Evolutionary conservation across 2,329 filamentous ascomycete species (phyloP).

Genomic region (Penicillium sp.): DNA sequence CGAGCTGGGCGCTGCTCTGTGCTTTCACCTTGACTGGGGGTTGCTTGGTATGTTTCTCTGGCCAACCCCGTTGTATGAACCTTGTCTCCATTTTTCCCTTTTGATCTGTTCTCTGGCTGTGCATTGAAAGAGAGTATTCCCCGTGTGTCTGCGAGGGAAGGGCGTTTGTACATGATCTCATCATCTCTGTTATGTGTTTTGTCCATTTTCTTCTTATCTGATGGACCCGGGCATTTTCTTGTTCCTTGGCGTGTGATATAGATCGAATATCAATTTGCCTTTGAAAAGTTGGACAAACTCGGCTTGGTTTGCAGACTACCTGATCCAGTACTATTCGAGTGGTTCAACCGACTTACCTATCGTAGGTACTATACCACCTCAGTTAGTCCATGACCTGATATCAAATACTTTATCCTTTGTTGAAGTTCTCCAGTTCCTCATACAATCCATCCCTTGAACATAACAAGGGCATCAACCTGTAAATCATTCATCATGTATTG

Average conservation of each 20-base stretch:
- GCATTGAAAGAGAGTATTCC: slow-evolving; percentile 18
- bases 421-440: too few relatives aligned
- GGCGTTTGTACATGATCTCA: slow-evolving; percentile 30
- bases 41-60: slow-evolving; percentile 24
- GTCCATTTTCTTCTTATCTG: slow-evolving; percentile 11
- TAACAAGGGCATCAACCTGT: neutral
- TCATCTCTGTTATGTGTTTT: neutral
- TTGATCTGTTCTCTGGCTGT: slow-evolving; percentile 14
- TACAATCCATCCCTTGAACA: too few relatives aligned
- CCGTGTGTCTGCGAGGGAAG: slow-evolving; percentile 11
- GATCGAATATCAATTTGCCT: slow-evolving; percentile 7
- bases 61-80: slow-evolving; percentile 24
- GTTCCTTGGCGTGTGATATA: slow-evolving; percentile 6
- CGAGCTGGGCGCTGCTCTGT: neutral
- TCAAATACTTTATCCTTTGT: too few relatives aligned
- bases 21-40: neutral
- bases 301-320: too few relatives aligned
- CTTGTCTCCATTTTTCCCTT: slow-evolving; percentile 6
- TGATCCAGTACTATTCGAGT: too few relatives aligned
- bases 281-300: neutral
- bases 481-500: neutral
- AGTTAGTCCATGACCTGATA: too few relatives aligned
- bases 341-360: too few relatives aligned
- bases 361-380: too few relatives aligned
- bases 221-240: slow-evolving; percentile 9